Conservation (phyloP, 1,139 yeast species). For the Debaryomyces fabryi region DNA sequence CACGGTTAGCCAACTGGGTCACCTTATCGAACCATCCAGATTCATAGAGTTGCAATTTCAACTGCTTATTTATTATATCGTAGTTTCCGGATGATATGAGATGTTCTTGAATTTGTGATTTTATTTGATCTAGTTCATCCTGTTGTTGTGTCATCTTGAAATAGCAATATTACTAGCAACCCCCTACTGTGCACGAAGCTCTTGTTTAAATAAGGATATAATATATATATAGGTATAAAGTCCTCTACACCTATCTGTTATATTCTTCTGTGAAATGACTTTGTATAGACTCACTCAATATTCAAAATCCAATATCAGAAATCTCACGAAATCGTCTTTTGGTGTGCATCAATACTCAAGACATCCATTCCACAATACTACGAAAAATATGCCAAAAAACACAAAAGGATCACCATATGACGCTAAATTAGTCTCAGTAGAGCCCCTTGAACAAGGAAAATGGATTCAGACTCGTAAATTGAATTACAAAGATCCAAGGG, state of each 20-base stretch:
- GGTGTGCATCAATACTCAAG: conserved; percentile 7
- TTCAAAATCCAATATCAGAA: not conserved
- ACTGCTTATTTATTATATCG: conserved; percentile 61
- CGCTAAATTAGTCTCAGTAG: conserved; percentile 36
- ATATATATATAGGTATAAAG: not conserved
- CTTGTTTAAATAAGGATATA: not conserved
- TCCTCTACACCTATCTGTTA: not conserved
- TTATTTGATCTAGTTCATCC: conserved; percentile 53
- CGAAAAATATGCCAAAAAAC: conserved; percentile 8
- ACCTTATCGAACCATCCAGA: conserved; percentile 89
- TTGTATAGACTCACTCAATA: conserved; percentile 2
- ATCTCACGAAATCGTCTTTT: conserved; percentile 8
- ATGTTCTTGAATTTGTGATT: conserved; percentile 67
- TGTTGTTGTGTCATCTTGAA: conserved; percentile 33
- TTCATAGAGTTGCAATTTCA: conserved; percentile 67
- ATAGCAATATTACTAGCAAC: not conserved
- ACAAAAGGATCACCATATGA: conserved; percentile 38
- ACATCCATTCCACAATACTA: not conserved
- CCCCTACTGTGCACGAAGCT: not conserved
- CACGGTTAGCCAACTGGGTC: conserved; percentile 53
- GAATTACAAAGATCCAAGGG: conserved; percentile 70
- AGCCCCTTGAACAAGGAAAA: conserved; percentile 36
- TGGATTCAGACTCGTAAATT: conserved; percentile 59
- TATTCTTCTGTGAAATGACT: not conserved
- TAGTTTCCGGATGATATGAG: conserved; percentile 80